A percentile compares a stretch with the other conserved stretches of the same genome.
phyloP scores from a whole-genome alignment of 2,329 filamentous ascomycete genomes.

The Herpomyces periplanetae region DNA sequence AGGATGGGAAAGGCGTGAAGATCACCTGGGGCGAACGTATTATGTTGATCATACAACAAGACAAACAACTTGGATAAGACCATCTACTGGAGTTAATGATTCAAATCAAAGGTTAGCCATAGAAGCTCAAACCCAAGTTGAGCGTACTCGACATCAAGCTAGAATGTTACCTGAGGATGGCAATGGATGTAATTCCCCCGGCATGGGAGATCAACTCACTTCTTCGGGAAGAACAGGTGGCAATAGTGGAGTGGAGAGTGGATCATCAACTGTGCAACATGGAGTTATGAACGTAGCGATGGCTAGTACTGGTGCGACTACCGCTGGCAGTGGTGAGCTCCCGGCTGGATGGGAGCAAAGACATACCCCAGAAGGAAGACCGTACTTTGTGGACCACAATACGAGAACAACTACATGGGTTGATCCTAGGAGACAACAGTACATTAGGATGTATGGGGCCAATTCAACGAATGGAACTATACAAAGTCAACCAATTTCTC shows the following conservation, averaged over 20 bases:
- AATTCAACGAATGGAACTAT: conserved; percentile 34
- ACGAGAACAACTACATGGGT: conserved; percentile 95
- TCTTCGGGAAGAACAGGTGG: conserved; percentile 9
- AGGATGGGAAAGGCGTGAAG: conserved; percentile 82
- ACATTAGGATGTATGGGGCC: conserved; percentile 86
- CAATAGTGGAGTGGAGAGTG: conserved; percentile 7
- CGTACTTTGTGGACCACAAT: conserved; percentile 96
- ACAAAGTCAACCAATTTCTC: conserved; percentile 86
- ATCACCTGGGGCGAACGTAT: conserved; percentile 75
- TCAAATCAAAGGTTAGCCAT: conserved; percentile 35
- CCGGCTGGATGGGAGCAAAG: conserved; percentile 87
- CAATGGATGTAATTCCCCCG: conserved; percentile 64
- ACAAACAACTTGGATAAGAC: conserved; percentile 81
- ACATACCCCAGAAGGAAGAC: conserved; percentile 65
- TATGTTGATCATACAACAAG: conserved; percentile 94
- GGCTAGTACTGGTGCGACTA: conserved; percentile 82
- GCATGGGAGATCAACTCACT: too few relatives aligned
- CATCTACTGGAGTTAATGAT: conserved; percentile 34
- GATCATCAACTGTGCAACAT: conserved; percentile 12
- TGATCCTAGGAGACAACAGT: conserved; percentile 79
- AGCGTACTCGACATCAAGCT: conserved; percentile 73
- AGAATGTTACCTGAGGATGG: conserved; percentile 79
- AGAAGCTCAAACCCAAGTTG: conserved; percentile 65
- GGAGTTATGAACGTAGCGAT: too few relatives aligned
- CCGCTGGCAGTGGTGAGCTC: conserved; percentile 67